Evolutionary conservation across 2,329 filamentous ascomycete species (phyloP).

Genomic region (Geosmithia flava): DNA sequence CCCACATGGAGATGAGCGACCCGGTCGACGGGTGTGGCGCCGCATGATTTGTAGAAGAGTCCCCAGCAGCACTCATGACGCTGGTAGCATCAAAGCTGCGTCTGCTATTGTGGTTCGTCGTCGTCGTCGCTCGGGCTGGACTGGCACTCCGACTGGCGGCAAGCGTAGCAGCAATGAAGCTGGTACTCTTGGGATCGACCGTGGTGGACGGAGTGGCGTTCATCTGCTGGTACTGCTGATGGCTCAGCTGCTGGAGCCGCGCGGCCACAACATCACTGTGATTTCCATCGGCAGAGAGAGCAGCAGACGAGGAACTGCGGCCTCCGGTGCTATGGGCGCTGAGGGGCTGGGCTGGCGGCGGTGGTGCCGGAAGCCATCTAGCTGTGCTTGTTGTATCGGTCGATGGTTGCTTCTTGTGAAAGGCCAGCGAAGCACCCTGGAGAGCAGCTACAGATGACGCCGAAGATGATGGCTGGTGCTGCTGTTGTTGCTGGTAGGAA

Average conservation of each 20-base stretch:
- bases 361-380: slow-evolving; percentile 13
- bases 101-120: slow-evolving; percentile 11
- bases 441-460: slow-evolving; percentile 19
- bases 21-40: slow-evolving; percentile 31
- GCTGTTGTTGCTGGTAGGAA: not conserved
- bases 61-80: slow-evolving; percentile 10
- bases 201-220: not conserved
- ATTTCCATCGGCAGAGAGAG: not conserved
- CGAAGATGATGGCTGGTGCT: not conserved
- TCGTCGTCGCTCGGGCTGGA: slow-evolving; percentile 14
- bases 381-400: slow-evolving; percentile 5
- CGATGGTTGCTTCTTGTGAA: slow-evolving; percentile 24
- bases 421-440: slow-evolving; percentile 42
- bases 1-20: slow-evolving; percentile 57
- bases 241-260: slow-evolving; percentile 10
- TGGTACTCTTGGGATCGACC: slow-evolving; percentile 35
- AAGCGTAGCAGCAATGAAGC: slow-evolving; percentile 45
- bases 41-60: slow-evolving; percentile 1
- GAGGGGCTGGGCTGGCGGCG: slow-evolving; percentile 28
- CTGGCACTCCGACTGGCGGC: slow-evolving; percentile 37
- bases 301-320: slow-evolving; percentile 9
- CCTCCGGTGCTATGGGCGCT: slow-evolving; percentile 24
- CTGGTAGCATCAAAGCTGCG: slow-evolving; percentile 16
- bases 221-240: not conserved
- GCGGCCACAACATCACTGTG: slow-evolving; percentile 6